Evolutionary conservation across 495 filamentous ascomycete genomes (phyloP), one percentile per base, ranked within the genome.

Genomic region (Penicillium salamii): DNA sequence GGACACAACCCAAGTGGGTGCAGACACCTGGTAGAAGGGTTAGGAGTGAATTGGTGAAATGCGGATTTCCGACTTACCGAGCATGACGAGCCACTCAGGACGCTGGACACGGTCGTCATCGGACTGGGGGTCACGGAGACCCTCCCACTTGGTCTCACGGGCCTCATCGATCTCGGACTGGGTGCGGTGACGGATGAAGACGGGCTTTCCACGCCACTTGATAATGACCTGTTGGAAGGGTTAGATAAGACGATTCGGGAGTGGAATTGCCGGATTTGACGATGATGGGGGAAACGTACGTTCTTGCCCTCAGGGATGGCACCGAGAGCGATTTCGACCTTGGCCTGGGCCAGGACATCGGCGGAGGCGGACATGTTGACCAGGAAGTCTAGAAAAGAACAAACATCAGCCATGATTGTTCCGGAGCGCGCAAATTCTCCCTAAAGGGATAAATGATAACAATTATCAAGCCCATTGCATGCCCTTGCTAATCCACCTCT

Each of bases 151-250:
- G 62, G 84, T 79, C 46, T 79, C 71, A 66, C 91, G 84, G 72
- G 90, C 90, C 73, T 91, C 88, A 49, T 85, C 78, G 75, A 95
- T 95, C 76, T 95, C 90, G 52, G 78, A 78, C 59, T 78, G 67
- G 55, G 95, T 99, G 57, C 95, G 90, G 85, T 99, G 95, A 69
- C 95, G 92, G 84, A 99, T 91, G 82, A 99, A 97, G 71, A 99
- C 89, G 69, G 95, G 95, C 85, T 99, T 99, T 67, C 95, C 95
- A 77, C 95, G 87, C 95, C 95, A 99, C 81, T 99, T 99, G 81
- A 99, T 92, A 73, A 97, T 95, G 70, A 97, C 87, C 89, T 95
- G 59, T 65, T 48, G 46, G 36, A 38, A 15, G 19, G 35, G 35
- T 54, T 55, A 45, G 46, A 50, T 44, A 48, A 28, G 36, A 40